A percentile compares a stretch with the other conserved stretches of the same genome.
Evolutionary conservation across 1,284 basidiomycete genomes (phyloP).

Genomic region (Cryptococcus sp.): DNA sequence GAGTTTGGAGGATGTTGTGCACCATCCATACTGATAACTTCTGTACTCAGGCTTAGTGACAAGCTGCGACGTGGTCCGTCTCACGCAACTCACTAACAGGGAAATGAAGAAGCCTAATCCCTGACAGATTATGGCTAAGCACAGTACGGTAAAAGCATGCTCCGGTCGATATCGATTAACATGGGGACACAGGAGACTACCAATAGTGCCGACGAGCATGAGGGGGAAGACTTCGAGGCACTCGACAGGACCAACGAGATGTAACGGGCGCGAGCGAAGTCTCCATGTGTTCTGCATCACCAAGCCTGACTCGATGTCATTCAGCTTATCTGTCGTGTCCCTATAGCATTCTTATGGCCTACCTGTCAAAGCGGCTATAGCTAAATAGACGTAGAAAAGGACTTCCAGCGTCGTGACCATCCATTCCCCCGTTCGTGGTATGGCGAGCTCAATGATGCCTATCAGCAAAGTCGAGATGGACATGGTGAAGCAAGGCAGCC

Average conservation of each 20-base stretch:
- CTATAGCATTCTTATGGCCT: neutral
- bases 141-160: constrained; percentile 14
- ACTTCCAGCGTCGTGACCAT: constrained; percentile 14
- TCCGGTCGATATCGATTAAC: constrained; percentile 2
- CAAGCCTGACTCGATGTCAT: neutral
- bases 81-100: neutral
- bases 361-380: neutral
- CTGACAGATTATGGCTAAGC: constrained; percentile 17
- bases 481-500: constrained; percentile 21
- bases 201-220: constrained; percentile 24
- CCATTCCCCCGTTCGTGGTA: constrained; percentile 23
- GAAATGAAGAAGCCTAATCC: constrained; percentile 6
- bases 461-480: constrained; percentile 27
- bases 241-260: constrained; percentile 14
- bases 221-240: constrained; percentile 24
- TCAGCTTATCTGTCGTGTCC: neutral
- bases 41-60: constrained; percentile 6
- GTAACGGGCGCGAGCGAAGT: constrained; percentile 3
- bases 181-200: constrained; percentile 11
- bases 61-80: neutral
- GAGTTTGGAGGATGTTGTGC: constrained; percentile 17
- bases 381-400: constrained; percentile 17
- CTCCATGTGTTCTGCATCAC: constrained; percentile 4
- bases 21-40: constrained; percentile 25
- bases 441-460: constrained; percentile 21